Conservation (phyloP, 108 stramenopile species). For the Cyclostephanos tholiformis region DNA sequence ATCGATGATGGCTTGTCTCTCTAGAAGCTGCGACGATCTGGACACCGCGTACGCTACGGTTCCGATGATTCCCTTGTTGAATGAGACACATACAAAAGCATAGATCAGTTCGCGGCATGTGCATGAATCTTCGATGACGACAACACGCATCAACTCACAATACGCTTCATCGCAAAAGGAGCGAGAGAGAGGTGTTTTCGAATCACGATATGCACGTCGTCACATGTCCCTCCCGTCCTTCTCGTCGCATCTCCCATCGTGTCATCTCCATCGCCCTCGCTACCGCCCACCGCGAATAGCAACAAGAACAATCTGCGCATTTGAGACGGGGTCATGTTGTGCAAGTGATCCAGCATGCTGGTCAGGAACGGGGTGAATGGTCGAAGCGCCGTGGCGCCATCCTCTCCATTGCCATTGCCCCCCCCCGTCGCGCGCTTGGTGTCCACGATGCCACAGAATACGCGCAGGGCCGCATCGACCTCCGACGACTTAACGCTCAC, state of each 20-base stretch:
- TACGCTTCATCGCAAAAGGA: slow-evolving; percentile 35
- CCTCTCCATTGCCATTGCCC: slow-evolving; percentile 7
- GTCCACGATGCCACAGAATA: slow-evolving; percentile 43
- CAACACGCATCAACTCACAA: slow-evolving; percentile 29
- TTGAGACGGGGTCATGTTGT: slow-evolving; percentile 48
- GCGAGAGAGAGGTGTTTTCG: slow-evolving; percentile 41
- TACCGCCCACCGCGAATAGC: slow-evolving; percentile 45
- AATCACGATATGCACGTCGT: slow-evolving; percentile 55
- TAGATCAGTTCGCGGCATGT: not conserved
- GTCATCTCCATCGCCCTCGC: slow-evolving; percentile 25
- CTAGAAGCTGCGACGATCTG: slow-evolving; percentile 26
- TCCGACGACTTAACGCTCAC: slow-evolving; percentile 39
- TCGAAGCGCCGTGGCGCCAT: slow-evolving; percentile 34
- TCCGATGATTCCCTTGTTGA: slow-evolving; percentile 47
- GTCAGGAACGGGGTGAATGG: slow-evolving; percentile 49
- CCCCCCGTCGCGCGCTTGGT: not conserved
- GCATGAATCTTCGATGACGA: not conserved
- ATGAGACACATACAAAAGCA: not conserved
- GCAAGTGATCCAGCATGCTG: slow-evolving; percentile 47
- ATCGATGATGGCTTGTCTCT: slow-evolving; percentile 22
- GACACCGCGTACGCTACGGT: slow-evolving; percentile 55
- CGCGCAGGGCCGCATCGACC: slow-evolving; percentile 57
- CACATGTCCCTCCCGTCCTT: slow-evolving; percentile 32
- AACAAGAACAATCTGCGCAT: slow-evolving; percentile 48
- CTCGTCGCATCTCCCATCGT: slow-evolving; percentile 7